These are phyloP conservation scores for Cyberlindnera saturnus DNA, from an alignment of 805 yeast species.

Conservation along the genomic window DNA sequence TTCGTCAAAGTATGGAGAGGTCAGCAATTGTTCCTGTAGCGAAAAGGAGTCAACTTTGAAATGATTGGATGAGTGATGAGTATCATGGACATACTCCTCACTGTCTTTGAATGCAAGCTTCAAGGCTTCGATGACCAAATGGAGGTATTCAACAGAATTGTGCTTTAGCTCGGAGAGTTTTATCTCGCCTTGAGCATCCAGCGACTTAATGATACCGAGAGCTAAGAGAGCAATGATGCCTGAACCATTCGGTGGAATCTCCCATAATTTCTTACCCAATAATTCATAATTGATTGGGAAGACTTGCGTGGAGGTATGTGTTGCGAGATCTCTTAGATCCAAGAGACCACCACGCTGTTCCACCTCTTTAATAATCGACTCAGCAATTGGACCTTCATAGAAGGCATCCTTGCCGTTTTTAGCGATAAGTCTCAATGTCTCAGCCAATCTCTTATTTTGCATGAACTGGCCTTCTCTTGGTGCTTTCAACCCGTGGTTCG, in stretches of 20 bases:
- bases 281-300: conserved; percentile 55
- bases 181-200: conserved; percentile 40
- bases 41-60: background rate
- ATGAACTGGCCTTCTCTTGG: conserved; percentile 59
- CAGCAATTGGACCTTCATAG: conserved; percentile 67
- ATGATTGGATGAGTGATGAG: conserved; percentile 28
- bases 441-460: conserved; percentile 46
- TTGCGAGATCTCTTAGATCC: conserved; percentile 45
- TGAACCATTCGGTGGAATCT: conserved; percentile 81
- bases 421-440: conserved; percentile 46
- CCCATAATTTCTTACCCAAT: conserved; percentile 59
- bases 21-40: conserved; percentile 35
- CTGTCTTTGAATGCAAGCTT: conserved; percentile 71
- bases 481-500: conserved; percentile 32
- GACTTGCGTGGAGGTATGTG: conserved; percentile 56
- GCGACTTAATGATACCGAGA: conserved; percentile 54
- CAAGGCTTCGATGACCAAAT: conserved; percentile 61
- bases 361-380: conserved; percentile 52
- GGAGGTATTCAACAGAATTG: conserved; percentile 67
- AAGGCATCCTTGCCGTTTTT: conserved; percentile 56
- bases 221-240: conserved; percentile 73
- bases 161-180: conserved; percentile 42
- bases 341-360: conserved; percentile 50
- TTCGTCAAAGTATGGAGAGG: conserved; percentile 41
- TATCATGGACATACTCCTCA: conserved; percentile 66